A percentile compares a stretch with the other conserved stretches of the same genome.
phyloP scores from a whole-genome alignment of 2,329 filamentous ascomycete genomes.

The Tolypocladium amazonense region DNA sequence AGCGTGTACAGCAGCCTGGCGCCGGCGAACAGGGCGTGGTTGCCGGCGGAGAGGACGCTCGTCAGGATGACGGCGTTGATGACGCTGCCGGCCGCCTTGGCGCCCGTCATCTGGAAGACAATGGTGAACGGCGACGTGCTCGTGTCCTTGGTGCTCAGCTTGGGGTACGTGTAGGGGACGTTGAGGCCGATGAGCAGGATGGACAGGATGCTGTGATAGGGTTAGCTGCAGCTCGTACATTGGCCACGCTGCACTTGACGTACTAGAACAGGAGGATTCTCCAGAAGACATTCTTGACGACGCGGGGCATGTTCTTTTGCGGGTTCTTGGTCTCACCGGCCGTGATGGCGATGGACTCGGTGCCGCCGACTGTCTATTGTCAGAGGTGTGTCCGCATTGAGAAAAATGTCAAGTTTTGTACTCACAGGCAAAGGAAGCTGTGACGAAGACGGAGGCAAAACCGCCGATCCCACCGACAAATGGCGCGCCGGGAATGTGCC shows the following conservation, averaged over 20 bases:
- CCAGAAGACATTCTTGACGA: constrained; percentile 57
- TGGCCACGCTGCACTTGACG: neutral
- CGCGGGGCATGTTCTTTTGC: constrained; percentile 46
- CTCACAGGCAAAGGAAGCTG: constrained; percentile 42
- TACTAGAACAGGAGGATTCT: constrained; percentile 44
- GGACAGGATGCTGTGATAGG: constrained; percentile 21
- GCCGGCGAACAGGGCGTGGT: constrained; percentile 25
- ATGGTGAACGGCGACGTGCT: constrained; percentile 37
- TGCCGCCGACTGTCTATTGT: constrained; percentile 30
- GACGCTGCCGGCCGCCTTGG: constrained; percentile 37
- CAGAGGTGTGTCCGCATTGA: neutral
- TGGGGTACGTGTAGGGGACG: constrained; percentile 40
- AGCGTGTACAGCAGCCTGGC: constrained; percentile 24
- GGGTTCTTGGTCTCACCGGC: constrained; percentile 57
- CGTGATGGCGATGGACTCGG: constrained; percentile 55
- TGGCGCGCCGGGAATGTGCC: constrained; percentile 47
- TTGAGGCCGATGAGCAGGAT: constrained; percentile 42
- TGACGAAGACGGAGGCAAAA: constrained; percentile 49
- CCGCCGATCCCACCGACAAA: constrained; percentile 56
- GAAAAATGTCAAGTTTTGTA: neutral
- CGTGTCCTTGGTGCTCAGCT: constrained; percentile 19
- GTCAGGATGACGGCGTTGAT: constrained; percentile 47
- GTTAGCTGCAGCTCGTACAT: neutral
- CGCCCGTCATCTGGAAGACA: constrained; percentile 48
- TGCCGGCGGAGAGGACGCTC: constrained; percentile 25